Evolutionary conservation across 2,329 filamentous ascomycete species (phyloP), one percentile per base, ranked within the genome.

Genomic region (Aspergillus novoparasiticus): DNA sequence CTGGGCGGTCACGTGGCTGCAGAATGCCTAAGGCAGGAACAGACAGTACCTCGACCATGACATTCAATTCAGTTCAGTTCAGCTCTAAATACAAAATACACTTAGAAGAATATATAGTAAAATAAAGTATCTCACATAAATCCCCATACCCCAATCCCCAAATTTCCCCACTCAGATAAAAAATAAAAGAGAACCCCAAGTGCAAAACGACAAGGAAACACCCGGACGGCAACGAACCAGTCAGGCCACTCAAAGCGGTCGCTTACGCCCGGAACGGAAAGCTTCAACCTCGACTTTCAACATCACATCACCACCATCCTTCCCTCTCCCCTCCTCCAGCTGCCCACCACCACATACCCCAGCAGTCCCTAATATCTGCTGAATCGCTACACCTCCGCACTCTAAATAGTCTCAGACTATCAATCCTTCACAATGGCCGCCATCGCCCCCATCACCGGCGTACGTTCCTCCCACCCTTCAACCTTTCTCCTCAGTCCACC

Each of bases 401-500:
- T 41, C 59, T 61, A 55, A 54, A 59, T 69, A 59, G 58, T 65
- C 61, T 67, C 61, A 64, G 66, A 46, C 43, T 51, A 61, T 67
- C 50, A 54, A 68, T 64, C 55, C 54, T 54, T 65, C 74, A 75
- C 73, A 74, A 81, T 81, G 79, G 74, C 79, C 67, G 72, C 75
- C 68, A 73, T 82, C 67, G 73, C 78, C 73, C 80, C 80, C 63
- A 82, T 82, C 68, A 80, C 78, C 71, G 80, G 80, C 75, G 80
- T 82, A 80, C 59, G 80, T 80, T 63, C 56, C 63, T 64, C 9
- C 28, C 11, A 34, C 12, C 34, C 34, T 36, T 23, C 36, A 46
- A 55, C 5, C 39, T 41, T n/a, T 41, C 19, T n/a, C 39, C 39
- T 41, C 39, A 19, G 19, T 19, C 39, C 9, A 41, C 19, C 39